Base-by-base conservation (phyloP, 164 flowering plant genomes). In the Cinnamomum chago region DNA sequence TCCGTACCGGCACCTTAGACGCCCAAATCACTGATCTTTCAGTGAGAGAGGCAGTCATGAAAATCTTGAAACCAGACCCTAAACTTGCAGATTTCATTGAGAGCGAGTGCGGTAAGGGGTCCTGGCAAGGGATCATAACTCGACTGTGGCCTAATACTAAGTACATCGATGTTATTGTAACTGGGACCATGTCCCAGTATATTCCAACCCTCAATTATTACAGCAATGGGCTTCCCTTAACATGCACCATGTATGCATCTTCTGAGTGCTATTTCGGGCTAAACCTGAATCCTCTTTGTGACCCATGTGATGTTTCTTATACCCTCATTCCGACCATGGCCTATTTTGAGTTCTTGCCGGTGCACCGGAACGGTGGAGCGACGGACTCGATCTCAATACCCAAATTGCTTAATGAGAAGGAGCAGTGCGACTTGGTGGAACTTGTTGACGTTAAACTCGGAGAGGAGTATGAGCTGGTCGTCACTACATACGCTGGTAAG, bases 131-230 rank as follows among this genome's bases (percentile, higher is more conserved):
- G 84, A 93, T 95, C 60, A 93, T 95, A 20, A 90, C 92, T 0
- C 82, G 97, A 83, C 66, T 95, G 17, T 95, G 99, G 99, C 98
- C 99, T 66, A 93, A 93, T 76, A 90, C 99, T 0, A 95, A 89
- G 85, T 95, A 95, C 78, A 86, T 95, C 50, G 99, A 95, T 81
- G 98, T 95, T 50, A 95, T 93, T 47, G 99, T 95, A 72, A 95
- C 99, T 0, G 99, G 99, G 66, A 91, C 99, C 72, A 95, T 95
- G 98, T 92, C 99, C 14, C 99, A 95, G 84, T 95, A 95, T 73
- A 93, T 95, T 30, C 93, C 97, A 1, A 95, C 90, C 1, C 91
- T 95, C 11, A 96, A 95, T 76, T 90, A 88, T 70, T 95, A 95
- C 67, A 89, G 98, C 83, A 88, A 91, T 79, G 92, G 90, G 22